phyloP scores from a whole-genome alignment of 176 grass and related monocot genomes.

The Guadua angustifolia region DNA sequence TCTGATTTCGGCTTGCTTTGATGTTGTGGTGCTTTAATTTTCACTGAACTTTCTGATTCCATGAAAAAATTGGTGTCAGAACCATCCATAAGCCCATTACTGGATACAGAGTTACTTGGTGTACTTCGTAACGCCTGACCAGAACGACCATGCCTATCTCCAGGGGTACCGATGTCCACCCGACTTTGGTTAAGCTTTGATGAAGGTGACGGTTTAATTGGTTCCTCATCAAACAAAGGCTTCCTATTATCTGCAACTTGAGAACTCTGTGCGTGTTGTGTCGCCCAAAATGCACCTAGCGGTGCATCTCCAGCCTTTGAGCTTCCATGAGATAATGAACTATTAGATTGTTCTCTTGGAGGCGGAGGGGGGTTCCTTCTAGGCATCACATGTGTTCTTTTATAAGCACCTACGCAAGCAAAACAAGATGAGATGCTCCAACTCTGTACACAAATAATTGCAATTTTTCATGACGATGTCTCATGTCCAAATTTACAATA shows the following conservation, averaged over 20 bases:
- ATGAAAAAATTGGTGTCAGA: slow-evolving; percentile 50
- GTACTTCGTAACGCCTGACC: slow-evolving; percentile 42
- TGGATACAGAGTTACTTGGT: slow-evolving; percentile 42
- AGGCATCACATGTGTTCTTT: slow-evolving; percentile 61
- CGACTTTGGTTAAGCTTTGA: slow-evolving; percentile 51
- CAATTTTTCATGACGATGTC: not conserved
- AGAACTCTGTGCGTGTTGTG: slow-evolving; percentile 60
- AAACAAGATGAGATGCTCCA: slow-evolving; percentile 20
- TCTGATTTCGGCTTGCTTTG: slow-evolving; percentile 43
- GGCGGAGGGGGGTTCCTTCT: slow-evolving; percentile 71
- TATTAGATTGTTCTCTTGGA: slow-evolving; percentile 66
- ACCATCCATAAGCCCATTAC: slow-evolving; percentile 36
- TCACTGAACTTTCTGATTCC: slow-evolving; percentile 46
- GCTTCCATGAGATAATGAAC: slow-evolving; percentile 46
- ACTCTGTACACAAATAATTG: not conserved
- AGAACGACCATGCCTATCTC: slow-evolving; percentile 47
- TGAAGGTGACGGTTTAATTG: slow-evolving; percentile 45
- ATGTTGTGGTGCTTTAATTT: slow-evolving; percentile 47
- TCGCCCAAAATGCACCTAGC: slow-evolving; percentile 78
- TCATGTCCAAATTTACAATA: not conserved
- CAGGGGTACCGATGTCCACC: slow-evolving; percentile 45
- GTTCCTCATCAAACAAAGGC: slow-evolving; percentile 61
- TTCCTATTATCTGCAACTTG: slow-evolving; percentile 46
- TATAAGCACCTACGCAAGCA: slow-evolving; percentile 49
- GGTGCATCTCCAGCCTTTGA: slow-evolving; percentile 53